Conservation (phyloP, 352 stramenopile species). For the Globisporangium spiculum region DNA sequence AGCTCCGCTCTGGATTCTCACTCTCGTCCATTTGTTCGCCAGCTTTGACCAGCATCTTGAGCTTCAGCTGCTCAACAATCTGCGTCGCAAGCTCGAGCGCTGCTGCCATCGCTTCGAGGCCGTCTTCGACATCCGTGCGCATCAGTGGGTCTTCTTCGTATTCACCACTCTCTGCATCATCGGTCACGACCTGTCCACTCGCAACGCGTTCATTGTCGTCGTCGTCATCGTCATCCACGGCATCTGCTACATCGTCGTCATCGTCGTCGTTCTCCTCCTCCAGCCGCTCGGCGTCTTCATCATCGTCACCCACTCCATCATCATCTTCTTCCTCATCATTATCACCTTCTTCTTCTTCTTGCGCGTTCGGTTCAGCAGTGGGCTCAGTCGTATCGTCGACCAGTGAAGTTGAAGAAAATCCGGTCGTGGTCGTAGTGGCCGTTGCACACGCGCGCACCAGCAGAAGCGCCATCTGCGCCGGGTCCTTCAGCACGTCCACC, state of each 20-base stretch:
- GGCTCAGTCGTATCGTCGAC: not conserved
- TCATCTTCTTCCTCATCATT: slow-evolving; percentile 8
- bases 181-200: not conserved
- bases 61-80: slow-evolving; percentile 51
- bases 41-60: slow-evolving; percentile 51
- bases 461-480: slow-evolving; percentile 40
- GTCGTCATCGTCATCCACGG: slow-evolving; percentile 37
- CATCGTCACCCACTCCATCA: slow-evolving; percentile 5
- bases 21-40: slow-evolving; percentile 41
- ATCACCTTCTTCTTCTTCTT: slow-evolving; percentile 17
- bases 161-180: slow-evolving; percentile 18
- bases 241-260: slow-evolving; percentile 41
- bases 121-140: slow-evolving; percentile 23
- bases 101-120: slow-evolving; percentile 41
- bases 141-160: slow-evolving; percentile 11
- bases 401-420: slow-evolving; percentile 15
- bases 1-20: slow-evolving; percentile 16
- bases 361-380: slow-evolving; percentile 13
- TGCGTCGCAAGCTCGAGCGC: slow-evolving; percentile 56
- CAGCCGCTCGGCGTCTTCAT: slow-evolving; percentile 23
- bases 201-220: slow-evolving; percentile 13
- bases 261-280: slow-evolving; percentile 38
- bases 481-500: slow-evolving; percentile 31
- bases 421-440: not conserved
- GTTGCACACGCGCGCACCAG: slow-evolving; percentile 39